Conservation (phyloP, 768 basidiomycete genomes). For the Pisolithus orientalis region DNA sequence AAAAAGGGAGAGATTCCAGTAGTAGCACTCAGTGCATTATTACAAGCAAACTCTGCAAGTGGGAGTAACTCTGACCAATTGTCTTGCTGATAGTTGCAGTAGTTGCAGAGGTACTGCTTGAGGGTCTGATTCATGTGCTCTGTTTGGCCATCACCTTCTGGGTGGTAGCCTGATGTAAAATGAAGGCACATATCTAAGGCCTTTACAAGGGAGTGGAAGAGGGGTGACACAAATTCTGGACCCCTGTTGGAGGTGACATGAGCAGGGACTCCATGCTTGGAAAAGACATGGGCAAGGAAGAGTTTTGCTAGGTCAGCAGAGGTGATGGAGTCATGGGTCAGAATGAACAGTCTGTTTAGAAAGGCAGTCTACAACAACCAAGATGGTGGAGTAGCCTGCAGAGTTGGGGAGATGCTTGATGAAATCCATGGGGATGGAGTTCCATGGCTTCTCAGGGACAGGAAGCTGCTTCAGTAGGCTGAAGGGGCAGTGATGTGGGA, state of each 20-base stretch:
- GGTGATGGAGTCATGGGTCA: no score
- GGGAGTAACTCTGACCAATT: conserved; percentile 29
- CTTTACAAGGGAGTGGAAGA: conserved; percentile 8
- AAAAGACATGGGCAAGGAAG: conserved; percentile 15
- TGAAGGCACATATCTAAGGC: conserved; percentile 18
- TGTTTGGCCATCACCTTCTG: conserved; percentile 18
- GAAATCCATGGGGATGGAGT: no score
- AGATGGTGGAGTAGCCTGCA: no score
- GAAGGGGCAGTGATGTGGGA: background rate
- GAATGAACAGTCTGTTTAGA: no score
- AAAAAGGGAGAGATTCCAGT: background rate
- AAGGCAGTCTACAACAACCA: no score
- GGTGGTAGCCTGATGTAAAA: conserved; percentile 22
- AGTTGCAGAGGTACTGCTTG: conserved; percentile 25
- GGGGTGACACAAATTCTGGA: conserved; percentile 13
- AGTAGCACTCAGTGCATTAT: conserved; percentile 16
- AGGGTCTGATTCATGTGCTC: conserved; percentile 5
- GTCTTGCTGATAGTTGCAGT: conserved; percentile 24
- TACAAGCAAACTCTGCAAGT: conserved; percentile 28
- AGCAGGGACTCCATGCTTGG: conserved; percentile 11
- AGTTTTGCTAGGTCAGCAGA: no score
- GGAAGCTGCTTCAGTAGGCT: background rate
- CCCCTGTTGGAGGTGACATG: background rate
- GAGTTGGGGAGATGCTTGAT: no score
- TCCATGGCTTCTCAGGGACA: no score